Evolutionary conservation across 208 protist genomes (phyloP).

Genomic region (Trypanosoma avium): DNA sequence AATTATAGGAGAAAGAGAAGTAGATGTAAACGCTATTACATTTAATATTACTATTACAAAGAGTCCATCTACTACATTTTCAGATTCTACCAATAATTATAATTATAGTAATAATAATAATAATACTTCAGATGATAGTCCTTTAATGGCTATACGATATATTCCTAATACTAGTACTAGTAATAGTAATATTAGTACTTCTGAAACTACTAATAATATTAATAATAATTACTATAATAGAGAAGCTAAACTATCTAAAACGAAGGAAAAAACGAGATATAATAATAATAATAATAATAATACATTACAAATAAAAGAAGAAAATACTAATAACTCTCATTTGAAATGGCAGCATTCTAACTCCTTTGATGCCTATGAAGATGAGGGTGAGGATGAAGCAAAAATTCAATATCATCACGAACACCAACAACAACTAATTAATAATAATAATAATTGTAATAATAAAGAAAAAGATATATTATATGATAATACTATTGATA

Average conservation of each 20-base stretch:
- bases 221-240: not conserved
- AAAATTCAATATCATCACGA: not conserved
- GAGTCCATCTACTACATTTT: not conserved
- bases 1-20: no score
- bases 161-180: not conserved
- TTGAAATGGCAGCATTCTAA: not conserved
- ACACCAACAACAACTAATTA: no score
- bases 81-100: not conserved
- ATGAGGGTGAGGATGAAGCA: not conserved
- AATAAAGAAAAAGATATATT: no score
- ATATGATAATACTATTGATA: no score
- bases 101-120: not conserved
- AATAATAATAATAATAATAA: not conserved
- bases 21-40: no score
- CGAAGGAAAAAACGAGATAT: no score
- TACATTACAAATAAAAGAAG: not conserved
- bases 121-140: not conserved
- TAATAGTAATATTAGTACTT: not conserved
- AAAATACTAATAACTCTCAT: not conserved
- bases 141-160: not conserved
- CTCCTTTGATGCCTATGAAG: conserved; percentile 11
- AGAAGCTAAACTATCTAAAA: no score
- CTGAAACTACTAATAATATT: not conserved
- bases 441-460: not conserved
- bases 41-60: no score